Conservation (phyloP, 2,329 filamentous ascomycete species). For the Aspergillus texensis region DNA sequence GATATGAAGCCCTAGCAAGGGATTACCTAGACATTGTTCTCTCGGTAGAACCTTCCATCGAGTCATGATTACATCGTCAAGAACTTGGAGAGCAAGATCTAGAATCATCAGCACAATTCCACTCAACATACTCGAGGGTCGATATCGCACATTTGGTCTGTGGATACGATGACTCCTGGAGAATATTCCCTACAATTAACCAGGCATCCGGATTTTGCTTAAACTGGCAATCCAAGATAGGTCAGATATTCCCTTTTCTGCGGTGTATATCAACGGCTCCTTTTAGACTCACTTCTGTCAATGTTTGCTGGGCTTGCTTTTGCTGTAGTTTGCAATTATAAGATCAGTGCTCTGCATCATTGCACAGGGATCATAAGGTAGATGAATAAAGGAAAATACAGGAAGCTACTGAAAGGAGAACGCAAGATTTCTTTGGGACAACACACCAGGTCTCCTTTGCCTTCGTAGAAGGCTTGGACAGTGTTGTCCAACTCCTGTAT, state of each 20-base stretch:
- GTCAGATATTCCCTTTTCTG: slow-evolving; percentile 9
- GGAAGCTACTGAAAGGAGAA: background rate
- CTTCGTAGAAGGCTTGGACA: slow-evolving; percentile 96
- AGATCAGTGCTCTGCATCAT: background rate
- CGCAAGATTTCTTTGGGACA: background rate
- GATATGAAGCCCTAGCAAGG: slow-evolving; percentile 8
- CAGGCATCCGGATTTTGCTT: slow-evolving; percentile 98
- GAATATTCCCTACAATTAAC: slow-evolving; percentile 95
- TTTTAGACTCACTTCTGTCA: slow-evolving; percentile 75
- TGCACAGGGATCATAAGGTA: background rate
- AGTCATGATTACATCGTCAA: slow-evolving; percentile 98
- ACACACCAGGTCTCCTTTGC: slow-evolving; percentile 86
- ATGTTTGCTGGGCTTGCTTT: slow-evolving; percentile 89
- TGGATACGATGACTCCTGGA: slow-evolving; percentile 87
- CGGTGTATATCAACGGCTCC: background rate
- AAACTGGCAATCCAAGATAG: slow-evolving; percentile 63
- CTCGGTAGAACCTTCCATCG: slow-evolving; percentile 97
- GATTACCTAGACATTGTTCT: slow-evolving; percentile 87
- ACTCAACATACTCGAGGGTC: background rate
- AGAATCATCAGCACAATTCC: slow-evolving; percentile 36
- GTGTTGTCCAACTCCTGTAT: slow-evolving; percentile 96
- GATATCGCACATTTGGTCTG: slow-evolving; percentile 86
- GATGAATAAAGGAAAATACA: background rate
- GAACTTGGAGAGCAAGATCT: slow-evolving; percentile 93
- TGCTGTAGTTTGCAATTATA: slow-evolving; percentile 59